A percentile compares a stretch with the other conserved stretches of the same genome.
Evolutionary conservation across 1,139 yeast species (phyloP).

Genomic region (Candida buenavistaensis): DNA sequence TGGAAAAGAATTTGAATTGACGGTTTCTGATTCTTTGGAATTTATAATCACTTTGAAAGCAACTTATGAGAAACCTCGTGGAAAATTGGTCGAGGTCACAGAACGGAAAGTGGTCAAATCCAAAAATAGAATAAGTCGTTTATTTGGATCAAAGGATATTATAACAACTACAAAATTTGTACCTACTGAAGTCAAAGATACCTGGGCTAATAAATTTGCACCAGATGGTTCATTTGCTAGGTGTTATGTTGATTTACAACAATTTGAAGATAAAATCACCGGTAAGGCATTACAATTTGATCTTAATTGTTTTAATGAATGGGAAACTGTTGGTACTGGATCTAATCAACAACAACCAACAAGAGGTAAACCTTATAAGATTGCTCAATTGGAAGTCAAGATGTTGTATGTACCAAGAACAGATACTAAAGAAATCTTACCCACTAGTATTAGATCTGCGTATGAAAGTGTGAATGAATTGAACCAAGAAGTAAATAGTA

Average conservation of each 20-base stretch:
- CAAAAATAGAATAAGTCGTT: constrained; percentile 42
- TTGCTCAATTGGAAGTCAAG: constrained; percentile 68
- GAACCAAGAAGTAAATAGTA: constrained; percentile 34
- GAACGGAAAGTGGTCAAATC: constrained; percentile 54
- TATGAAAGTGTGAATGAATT: constrained; percentile 51
- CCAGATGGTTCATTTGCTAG: constrained; percentile 88
- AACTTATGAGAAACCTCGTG: constrained; percentile 54
- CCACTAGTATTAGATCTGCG: constrained; percentile 64
- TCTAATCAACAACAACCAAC: constrained; percentile 14
- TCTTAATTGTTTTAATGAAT: constrained; percentile 74
- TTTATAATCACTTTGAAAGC: constrained; percentile 75
- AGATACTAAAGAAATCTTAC: constrained; percentile 57
- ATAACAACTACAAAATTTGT: constrained; percentile 57
- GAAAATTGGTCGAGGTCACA: constrained; percentile 55
- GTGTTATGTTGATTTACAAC: constrained; percentile 63
- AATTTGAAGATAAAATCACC: constrained; percentile 54
- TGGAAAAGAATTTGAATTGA: constrained; percentile 82
- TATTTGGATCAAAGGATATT: constrained; percentile 51
- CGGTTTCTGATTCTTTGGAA: constrained; percentile 65
- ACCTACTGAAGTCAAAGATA: constrained; percentile 51
- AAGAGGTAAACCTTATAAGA: constrained; percentile 54
- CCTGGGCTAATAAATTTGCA: constrained; percentile 62
- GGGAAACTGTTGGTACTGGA: constrained; percentile 54
- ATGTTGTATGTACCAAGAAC: constrained; percentile 71
- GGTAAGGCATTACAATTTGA: constrained; percentile 54